These are phyloP conservation scores for Iris macrosiphon DNA, from an alignment of 106 monocot species.

Conservation along the genomic window DNA sequence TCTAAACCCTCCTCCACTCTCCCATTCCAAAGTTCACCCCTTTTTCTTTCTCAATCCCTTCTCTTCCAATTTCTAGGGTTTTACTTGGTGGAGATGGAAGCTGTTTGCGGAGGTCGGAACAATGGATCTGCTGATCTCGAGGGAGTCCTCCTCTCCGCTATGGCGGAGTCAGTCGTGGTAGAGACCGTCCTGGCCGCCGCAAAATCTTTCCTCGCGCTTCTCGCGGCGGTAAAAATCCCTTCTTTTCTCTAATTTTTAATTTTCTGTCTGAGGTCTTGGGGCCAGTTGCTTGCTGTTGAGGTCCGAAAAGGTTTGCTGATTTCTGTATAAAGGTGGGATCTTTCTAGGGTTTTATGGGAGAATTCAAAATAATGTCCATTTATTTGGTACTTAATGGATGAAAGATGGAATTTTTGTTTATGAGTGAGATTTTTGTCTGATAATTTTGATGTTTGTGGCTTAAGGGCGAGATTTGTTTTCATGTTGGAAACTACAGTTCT, in stretches of 20 bases:
- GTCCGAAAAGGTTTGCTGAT: neutral
- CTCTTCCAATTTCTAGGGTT: too few relatives aligned
- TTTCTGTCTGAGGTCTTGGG: neutral
- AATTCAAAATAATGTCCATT: too few relatives aligned
- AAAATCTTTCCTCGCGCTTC: neutral
- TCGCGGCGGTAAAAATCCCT: neutral
- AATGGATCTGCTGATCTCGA: constrained; percentile 2
- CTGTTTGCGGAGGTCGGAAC: neutral
- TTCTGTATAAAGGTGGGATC: too few relatives aligned
- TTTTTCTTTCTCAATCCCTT: too few relatives aligned
- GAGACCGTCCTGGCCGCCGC: neutral
- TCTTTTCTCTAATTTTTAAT: neutral
- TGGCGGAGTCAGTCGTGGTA: constrained; percentile 2
- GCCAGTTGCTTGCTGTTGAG: neutral
- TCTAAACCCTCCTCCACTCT: too few relatives aligned
- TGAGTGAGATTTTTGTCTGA: too few relatives aligned
- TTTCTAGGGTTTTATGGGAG: too few relatives aligned
- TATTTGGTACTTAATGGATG: too few relatives aligned
- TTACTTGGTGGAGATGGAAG: neutral
- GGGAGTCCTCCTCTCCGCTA: neutral
- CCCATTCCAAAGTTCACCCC: too few relatives aligned
- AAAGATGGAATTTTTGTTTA: too few relatives aligned
- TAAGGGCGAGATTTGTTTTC: neutral
- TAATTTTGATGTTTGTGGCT: neutral
- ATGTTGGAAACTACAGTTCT: too few relatives aligned